Evolutionary conservation across 139 green algal genomes (phyloP), one percentile per base, ranked within the genome.

Genomic region (Tetraselmis chui): DNA sequence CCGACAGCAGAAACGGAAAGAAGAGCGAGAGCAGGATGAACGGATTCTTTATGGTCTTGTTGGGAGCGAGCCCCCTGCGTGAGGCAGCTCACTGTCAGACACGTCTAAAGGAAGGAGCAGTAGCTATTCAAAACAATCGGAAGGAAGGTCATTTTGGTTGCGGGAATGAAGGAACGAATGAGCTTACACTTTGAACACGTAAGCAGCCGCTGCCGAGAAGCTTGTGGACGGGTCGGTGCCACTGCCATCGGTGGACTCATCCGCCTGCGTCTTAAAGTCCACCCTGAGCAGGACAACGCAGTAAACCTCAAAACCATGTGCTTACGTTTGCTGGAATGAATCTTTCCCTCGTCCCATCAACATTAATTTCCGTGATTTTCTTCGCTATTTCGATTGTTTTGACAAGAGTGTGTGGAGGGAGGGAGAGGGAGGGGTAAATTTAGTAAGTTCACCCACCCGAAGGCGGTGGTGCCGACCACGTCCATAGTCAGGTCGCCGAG

Each of bases 391-490:
- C n/a, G n/a, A n/a, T n/a, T n/a, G n/a, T n/a, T n/a, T n/a, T n/a
- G n/a, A n/a, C n/a, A n/a, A n/a, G n/a, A n/a, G n/a, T n/a, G n/a
- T n/a, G n/a, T n/a, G n/a, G n/a, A n/a, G n/a, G n/a, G n/a, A n/a
- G n/a, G n/a, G n/a, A n/a, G n/a, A n/a, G n/a, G n/a, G n/a, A n/a
- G n/a, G n/a, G n/a, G n/a, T n/a, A n/a, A n/a, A n/a, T n/a, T n/a
- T n/a, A n/a, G n/a, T n/a, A n/a, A n/a, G n/a, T 67, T 18, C 11
- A 67, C 86, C 81, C 77, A 92, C 89, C 90, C 90, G 80, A 89
- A 93, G 22, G 87, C 88, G 28, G 86, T 90, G 27, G 83, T 87
- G 23, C 90, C 90, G 78, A 92, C 87, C 28, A 93, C 86, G 22
- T 87, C 77, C 82, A 93, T 77, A 30, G 89, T 91, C 85, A 93